Evolutionary conservation across 805 yeast species (phyloP).

Genomic region (Candida maris): DNA sequence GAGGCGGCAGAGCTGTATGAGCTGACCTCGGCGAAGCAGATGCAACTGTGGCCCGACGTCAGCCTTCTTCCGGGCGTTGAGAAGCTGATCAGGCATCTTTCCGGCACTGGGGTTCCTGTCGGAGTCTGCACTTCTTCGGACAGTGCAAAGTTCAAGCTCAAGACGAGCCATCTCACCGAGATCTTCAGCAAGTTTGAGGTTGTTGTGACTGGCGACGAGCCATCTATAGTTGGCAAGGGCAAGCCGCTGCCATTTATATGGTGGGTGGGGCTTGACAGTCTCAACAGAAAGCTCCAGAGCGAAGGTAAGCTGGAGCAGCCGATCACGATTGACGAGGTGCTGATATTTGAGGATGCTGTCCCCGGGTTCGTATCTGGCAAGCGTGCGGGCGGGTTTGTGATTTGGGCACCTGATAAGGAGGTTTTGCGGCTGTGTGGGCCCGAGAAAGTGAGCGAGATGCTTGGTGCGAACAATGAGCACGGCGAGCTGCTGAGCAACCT

Average conservation of each 20-base stretch:
- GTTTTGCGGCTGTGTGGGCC: constrained; percentile 56
- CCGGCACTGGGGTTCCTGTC: constrained; percentile 59
- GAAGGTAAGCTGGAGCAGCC: constrained; percentile 33
- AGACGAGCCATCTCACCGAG: constrained; percentile 61
- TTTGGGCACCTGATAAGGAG: constrained; percentile 90
- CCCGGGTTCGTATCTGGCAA: constrained; percentile 87
- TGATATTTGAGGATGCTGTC: constrained; percentile 93
- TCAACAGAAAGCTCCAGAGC: constrained; percentile 52
- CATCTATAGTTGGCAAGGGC: constrained; percentile 78
- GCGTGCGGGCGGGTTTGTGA: constrained; percentile 78
- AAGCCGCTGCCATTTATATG: constrained; percentile 95
- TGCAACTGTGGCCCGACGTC: constrained; percentile 56
- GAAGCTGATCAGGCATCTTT: constrained; percentile 57
- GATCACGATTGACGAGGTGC: constrained; percentile 73
- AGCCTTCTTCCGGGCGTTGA: constrained; percentile 81
- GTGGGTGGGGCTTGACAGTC: constrained; percentile 68
- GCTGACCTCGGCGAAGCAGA: constrained; percentile 51
- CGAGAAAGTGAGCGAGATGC: constrained; percentile 39
- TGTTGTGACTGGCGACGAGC: constrained; percentile 85
- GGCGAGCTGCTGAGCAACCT: constrained; percentile 58
- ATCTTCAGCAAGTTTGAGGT: constrained; percentile 60
- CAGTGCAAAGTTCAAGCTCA: constrained; percentile 54
- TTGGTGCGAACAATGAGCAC: constrained; percentile 40
- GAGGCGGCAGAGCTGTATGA: constrained; percentile 62
- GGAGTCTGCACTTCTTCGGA: constrained; percentile 90